Base-by-base conservation (phyloP, 1,284 basidiomycete species). In the Chiua sp. region DNA sequence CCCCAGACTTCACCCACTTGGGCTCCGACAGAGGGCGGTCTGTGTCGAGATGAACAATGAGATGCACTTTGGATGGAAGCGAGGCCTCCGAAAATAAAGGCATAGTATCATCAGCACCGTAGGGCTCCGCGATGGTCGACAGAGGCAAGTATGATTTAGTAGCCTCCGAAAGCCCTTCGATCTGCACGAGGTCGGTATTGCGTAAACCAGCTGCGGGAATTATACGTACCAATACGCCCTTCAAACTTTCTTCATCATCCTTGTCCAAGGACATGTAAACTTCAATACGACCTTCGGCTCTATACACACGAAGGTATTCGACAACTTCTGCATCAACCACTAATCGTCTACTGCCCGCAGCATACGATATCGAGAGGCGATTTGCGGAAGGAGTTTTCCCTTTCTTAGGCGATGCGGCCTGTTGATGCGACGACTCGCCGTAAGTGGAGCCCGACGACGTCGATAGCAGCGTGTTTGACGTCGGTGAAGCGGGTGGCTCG, bases 1-100 rank as follows among this genome's bases (percentile, higher is more conserved):
- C 93, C 49, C 96, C 96, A 5, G 91, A 92, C 74, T 94, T 94
- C 50, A 96, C 92, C 97, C 97, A 99, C 72, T 93, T 92, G 3
- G 96, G 93, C 75, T 98, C 96, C 12, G 93, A 95, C 33, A 98
- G 78, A 0, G 96, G 96, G 60, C 91, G 87, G 47, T 87, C 87
- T 59, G 87, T 91, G 75, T 98, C 96, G 58, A 98, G 83, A 75
- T 92, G 85, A 32, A 88, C 84, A 32, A 83, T 70, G 33, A 93
- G 76, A 18, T 81, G 83, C 18, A 87, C 69, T 47, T 82, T 80
- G 18, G 81, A 74, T 26, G 89, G 85, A 37, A 82, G 72, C 28
- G 77, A 68, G 13, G 77, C 77, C 65, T 83, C 86, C 56, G 80
- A 80, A 66, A 93, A 90, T 8, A 87, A 84, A 18, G 92, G 91